These are phyloP conservation scores for Podila epicladia DNA, from an alignment of 192 early-diverging fungal genomes.

Conservation along the genomic window DNA sequence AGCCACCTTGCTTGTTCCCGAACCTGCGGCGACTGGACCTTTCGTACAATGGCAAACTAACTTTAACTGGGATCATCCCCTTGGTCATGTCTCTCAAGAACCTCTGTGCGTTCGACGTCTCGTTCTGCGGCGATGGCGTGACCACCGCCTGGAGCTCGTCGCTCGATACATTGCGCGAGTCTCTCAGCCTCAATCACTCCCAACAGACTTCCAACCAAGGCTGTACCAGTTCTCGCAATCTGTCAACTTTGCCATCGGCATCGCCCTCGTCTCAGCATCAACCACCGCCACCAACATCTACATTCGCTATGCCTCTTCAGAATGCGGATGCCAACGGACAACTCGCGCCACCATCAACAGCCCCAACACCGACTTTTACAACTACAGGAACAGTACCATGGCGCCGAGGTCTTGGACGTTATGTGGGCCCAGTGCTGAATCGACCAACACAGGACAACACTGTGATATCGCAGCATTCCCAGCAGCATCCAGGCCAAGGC, in stretches of 20 bases:
- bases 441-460: background rate
- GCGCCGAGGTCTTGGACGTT: constrained; percentile 14
- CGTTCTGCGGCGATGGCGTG: constrained; percentile 44
- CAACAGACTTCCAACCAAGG: background rate
- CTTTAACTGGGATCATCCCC: constrained; percentile 33
- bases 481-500: constrained; percentile 21
- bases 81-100: constrained; percentile 38
- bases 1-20: constrained; percentile 10
- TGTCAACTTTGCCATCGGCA: too few relatives aligned
- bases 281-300: too few relatives aligned
- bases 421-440: constrained; percentile 18
- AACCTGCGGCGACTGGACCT: constrained; percentile 37
- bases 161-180: constrained; percentile 6
- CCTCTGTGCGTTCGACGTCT: constrained; percentile 37
- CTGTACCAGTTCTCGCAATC: too few relatives aligned
- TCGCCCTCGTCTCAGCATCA: too few relatives aligned
- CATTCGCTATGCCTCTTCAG: too few relatives aligned
- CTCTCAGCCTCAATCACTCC: background rate
- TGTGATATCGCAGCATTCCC: constrained; percentile 3
- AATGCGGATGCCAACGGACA: background rate
- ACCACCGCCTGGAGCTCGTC: constrained; percentile 28
- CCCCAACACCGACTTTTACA: background rate
- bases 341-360: background rate
- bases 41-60: constrained; percentile 45
- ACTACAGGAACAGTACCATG: constrained; percentile 3